phyloP scores from a whole-genome alignment of 2,329 filamentous ascomycete species.

The Fusarium subglutinans region DNA sequence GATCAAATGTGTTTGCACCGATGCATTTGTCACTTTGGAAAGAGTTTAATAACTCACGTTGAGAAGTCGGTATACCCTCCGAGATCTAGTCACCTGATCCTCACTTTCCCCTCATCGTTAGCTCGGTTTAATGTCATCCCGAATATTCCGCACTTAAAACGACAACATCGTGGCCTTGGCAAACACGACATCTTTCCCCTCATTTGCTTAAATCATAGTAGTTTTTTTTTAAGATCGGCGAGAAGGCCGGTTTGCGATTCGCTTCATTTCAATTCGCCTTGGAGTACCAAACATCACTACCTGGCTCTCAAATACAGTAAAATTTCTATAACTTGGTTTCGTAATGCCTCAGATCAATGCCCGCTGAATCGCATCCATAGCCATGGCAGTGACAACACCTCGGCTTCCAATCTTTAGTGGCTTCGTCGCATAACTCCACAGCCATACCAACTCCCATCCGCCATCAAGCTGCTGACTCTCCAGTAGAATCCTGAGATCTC shows the following conservation, averaged over 20 bases:
- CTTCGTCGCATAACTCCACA: background rate
- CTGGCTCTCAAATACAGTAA: accelerated
- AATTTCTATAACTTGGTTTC: too few relatives aligned
- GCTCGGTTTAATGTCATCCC: constrained; percentile 1
- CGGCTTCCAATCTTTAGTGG: background rate
- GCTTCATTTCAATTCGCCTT: background rate
- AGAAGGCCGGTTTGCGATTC: background rate
- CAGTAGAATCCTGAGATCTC: background rate
- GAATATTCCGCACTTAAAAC: background rate
- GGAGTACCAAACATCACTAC: accelerated
- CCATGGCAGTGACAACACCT: constrained; percentile 9
- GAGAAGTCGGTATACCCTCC: background rate
- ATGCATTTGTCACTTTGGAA: too few relatives aligned
- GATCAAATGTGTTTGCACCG: background rate
- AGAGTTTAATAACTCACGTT: background rate
- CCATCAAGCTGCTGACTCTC: background rate
- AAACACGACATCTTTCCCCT: accelerated
- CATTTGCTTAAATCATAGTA: background rate
- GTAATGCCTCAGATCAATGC: background rate
- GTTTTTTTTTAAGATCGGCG: accelerated
- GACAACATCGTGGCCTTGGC: background rate
- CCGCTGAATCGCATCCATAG: background rate
- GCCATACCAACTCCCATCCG: background rate
- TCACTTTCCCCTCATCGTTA: background rate
- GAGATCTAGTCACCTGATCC: background rate